phyloP scores from a whole-genome alignment of 306 rosid genomes.

The Chamaecrista fasciculata region DNA sequence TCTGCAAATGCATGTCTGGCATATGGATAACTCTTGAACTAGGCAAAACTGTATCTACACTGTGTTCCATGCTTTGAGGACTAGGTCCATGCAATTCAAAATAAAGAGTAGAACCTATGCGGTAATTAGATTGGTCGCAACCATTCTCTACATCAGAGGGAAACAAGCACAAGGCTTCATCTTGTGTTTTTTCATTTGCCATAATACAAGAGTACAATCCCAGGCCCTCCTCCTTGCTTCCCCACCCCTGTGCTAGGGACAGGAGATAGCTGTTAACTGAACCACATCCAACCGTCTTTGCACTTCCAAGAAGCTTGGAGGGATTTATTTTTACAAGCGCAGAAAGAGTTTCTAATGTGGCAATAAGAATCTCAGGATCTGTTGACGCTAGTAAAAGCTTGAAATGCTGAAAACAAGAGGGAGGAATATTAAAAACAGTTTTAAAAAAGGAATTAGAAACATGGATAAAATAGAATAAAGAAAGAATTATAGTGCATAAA shows the following conservation, averaged over 20 bases:
- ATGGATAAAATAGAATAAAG: background rate
- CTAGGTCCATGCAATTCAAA: slow-evolving; percentile 79
- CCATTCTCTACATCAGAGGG: slow-evolving; percentile 81
- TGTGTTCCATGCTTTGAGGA: slow-evolving; percentile 51
- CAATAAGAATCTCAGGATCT: slow-evolving; percentile 92
- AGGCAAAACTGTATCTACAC: slow-evolving; percentile 40
- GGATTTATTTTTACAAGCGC: slow-evolving; percentile 94
- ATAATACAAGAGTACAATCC: slow-evolving; percentile 89
- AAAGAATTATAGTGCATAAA: slow-evolving; percentile 26
- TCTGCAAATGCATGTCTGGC: slow-evolving; percentile 77
- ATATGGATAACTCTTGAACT: slow-evolving; percentile 67
- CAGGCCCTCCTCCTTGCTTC: slow-evolving; percentile 99
- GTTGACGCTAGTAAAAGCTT: slow-evolving; percentile 89
- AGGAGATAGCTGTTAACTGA: slow-evolving; percentile 83
- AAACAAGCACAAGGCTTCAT: slow-evolving; percentile 77
- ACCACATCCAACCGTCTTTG: slow-evolving; percentile 93
- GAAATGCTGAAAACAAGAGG: slow-evolving; percentile 72
- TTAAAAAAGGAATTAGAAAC: too few species aligned
- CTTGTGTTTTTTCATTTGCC: slow-evolving; percentile 83
- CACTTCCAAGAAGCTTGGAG: slow-evolving; percentile 93
- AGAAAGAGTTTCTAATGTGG: slow-evolving; percentile 88
- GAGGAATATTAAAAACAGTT: slow-evolving; percentile 15
- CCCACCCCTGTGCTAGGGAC: slow-evolving; percentile 99
- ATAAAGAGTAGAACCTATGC: slow-evolving; percentile 87
- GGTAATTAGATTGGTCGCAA: slow-evolving; percentile 63